Base-by-base conservation (phyloP, 2,329 filamentous ascomycete genomes). In the Pseudogymnoascus sp. region DNA sequence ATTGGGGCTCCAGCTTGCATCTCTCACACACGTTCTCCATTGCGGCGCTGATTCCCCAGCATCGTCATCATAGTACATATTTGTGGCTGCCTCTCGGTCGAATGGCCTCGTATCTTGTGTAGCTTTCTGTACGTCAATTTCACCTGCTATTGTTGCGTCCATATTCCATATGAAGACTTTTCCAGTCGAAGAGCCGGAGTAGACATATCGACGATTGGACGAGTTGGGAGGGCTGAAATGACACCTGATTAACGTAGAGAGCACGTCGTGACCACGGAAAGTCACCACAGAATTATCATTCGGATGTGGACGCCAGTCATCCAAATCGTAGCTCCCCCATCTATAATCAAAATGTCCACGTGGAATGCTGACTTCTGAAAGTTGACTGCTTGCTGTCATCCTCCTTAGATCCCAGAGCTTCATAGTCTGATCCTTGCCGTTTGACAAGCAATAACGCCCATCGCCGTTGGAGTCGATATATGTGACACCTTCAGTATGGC, bases 361-460 rank as follows among this genome's bases (percentile, higher is more conserved):
- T 33, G n/a, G 45, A 30, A 33, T 33, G 26, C 26, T 52, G 26
- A 12, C 45, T 19, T 30, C 5, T 3, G 45, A 52, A 18, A 52
- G 8, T 15, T 67, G 64, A 21, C 71, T 71, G 19, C 72, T 71
- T 0, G 80, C 82, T 4, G 84, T 84, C 78, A 94, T 89, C 79
- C 89, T 95, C 58, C 92, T 81, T 60, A 96, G 72, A 71, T 99
- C 94, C 94, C 94, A 99, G 0, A 99, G 80, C 74, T 97, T 97
- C 83, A 95, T 95, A 39, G 86, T 92, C 72, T 97, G 94, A 70
- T 99, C 94, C 71, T 97, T 99, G 63, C 85, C 90, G 68, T 99
- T 99, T 65, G 87, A 92, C 23, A 99, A 82, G 7, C 97, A 88
- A 71, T 97, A 97, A 70, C 84, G 77, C 3, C 84, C 84, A 68